Conservation (phyloP, 2,329 filamentous ascomycete genomes). For the Xylaria sp. region DNA sequence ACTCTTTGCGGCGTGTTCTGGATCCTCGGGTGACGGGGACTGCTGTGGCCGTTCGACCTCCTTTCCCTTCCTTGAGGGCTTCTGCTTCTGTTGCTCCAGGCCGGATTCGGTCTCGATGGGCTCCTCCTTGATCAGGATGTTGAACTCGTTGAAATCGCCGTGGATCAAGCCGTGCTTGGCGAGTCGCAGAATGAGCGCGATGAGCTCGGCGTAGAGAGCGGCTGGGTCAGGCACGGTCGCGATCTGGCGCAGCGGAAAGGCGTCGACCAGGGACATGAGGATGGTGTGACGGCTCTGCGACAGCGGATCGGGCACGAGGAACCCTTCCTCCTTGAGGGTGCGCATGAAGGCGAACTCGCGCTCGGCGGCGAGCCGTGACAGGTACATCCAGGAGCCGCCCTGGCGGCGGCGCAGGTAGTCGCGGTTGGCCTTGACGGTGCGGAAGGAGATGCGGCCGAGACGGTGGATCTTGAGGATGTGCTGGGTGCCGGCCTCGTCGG, state of each 20-base stretch:
- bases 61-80: conserved; percentile 22
- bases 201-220: conserved; percentile 83
- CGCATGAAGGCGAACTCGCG: conserved; percentile 96
- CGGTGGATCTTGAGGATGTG: conserved; percentile 92
- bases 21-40: conserved; percentile 23
- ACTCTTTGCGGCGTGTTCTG: conserved; percentile 29
- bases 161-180: conserved; percentile 88
- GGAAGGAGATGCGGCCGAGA: conserved; percentile 91
- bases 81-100: conserved; percentile 30
- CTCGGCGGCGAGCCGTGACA: conserved; percentile 84
- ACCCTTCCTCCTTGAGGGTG: conserved; percentile 74
- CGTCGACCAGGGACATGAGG: conserved; percentile 90
- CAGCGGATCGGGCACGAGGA: conserved; percentile 82
- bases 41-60: conserved; percentile 5
- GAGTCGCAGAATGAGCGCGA: conserved; percentile 76
- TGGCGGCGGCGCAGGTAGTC: conserved; percentile 72
- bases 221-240: conserved; percentile 77
- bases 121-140: conserved; percentile 85
- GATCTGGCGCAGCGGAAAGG: conserved; percentile 86
- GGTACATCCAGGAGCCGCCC: conserved; percentile 95
- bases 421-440: conserved; percentile 90
- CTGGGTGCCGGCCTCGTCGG: conserved; percentile 70
- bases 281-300: conserved; percentile 91
- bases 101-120: conserved; percentile 18
- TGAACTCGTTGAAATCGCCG: conserved; percentile 99